These are phyloP conservation scores for Lolium rigidum DNA, from an alignment of 176 grass and related monocot genomes.

Conservation along the genomic window DNA sequence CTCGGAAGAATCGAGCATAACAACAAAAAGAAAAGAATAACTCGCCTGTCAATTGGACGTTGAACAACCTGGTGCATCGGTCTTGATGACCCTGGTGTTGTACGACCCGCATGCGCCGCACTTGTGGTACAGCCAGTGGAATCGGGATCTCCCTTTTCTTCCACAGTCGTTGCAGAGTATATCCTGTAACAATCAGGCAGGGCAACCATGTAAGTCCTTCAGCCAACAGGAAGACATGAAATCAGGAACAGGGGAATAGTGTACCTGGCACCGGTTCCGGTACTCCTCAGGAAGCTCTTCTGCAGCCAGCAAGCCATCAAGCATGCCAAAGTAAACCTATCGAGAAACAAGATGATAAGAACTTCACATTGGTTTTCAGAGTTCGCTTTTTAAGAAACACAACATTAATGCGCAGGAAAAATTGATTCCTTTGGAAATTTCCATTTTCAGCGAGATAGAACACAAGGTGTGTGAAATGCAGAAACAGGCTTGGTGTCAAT, in stretches of 20 bases:
- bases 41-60: slow-evolving; percentile 54
- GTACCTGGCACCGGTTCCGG: slow-evolving; percentile 73
- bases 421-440: background rate
- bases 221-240: background rate
- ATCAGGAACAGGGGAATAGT: background rate
- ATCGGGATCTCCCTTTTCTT: slow-evolving; percentile 69
- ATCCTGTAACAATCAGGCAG: slow-evolving; percentile 52
- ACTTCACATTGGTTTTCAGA: background rate
- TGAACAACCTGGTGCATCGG: slow-evolving; percentile 49
- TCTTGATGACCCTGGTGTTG: slow-evolving; percentile 91
- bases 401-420: no score
- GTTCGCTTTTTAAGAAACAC: background rate
- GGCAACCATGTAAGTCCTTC: background rate
- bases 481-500: no score
- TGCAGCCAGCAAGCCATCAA: slow-evolving; percentile 80
- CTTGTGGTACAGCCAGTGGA: slow-evolving; percentile 95
- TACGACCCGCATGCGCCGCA: slow-evolving; percentile 78
- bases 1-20: background rate
- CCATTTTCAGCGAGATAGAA: no score
- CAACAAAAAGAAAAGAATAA: background rate
- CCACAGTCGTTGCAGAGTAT: slow-evolving; percentile 92
- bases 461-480: no score
- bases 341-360: background rate
- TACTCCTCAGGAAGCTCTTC: slow-evolving; percentile 91
- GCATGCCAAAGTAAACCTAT: slow-evolving; percentile 97